Evolutionary conservation across 208 protist species (phyloP).

Genomic region (Acanthamoeba sp.): DNA sequence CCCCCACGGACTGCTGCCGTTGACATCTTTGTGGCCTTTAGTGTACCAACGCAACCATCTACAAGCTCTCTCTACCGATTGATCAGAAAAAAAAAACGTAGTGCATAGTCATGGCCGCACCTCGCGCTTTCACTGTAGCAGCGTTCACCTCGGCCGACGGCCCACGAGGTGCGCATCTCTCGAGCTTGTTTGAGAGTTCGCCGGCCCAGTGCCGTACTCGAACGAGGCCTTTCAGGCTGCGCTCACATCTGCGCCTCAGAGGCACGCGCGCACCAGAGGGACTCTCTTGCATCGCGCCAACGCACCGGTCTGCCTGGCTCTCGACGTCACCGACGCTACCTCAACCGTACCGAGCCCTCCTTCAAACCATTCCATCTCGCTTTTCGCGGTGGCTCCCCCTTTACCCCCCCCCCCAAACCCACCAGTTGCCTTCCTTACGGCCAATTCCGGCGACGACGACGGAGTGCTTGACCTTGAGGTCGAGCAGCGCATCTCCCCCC

Average conservation of each 20-base stretch:
- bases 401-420: not conserved
- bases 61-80: no score
- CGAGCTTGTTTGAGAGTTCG: not conserved
- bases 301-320: conserved; percentile 34
- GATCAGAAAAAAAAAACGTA: no score
- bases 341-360: conserved; percentile 14
- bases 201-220: not conserved
- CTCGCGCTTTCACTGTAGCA: not conserved
- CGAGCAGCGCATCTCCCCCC: not conserved
- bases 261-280: not conserved
- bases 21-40: no score
- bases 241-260: not conserved
- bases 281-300: conserved; percentile 27
- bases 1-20: no score
- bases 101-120: no score
- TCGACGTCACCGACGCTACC: conserved; percentile 25
- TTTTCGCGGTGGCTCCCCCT: not conserved
- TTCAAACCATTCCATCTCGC: not conserved
- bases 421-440: not conserved
- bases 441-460: not conserved
- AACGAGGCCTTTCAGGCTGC: not conserved
- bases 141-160: not conserved
- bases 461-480: not conserved
- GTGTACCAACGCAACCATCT: no score
- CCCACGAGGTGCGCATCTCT: not conserved